Percentiles rank a stretch among this genome's conserved stretches.
These are phyloP conservation scores for Grosmannia clavigera DNA, from an alignment of 2,329 filamentous ascomycete genomes.

Conservation along the genomic window DNA sequence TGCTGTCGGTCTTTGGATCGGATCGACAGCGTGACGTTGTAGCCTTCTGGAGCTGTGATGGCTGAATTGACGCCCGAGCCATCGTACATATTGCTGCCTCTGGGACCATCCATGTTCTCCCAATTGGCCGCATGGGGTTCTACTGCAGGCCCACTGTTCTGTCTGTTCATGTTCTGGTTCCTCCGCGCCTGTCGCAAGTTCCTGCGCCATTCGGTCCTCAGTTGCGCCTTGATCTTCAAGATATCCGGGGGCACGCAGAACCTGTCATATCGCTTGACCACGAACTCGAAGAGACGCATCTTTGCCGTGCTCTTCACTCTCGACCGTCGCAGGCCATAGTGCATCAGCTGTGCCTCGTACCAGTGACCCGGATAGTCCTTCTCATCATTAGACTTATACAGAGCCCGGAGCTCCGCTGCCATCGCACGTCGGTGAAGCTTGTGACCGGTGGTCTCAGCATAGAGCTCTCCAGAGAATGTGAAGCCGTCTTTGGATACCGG, in stretches of 20 bases:
- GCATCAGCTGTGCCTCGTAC: constrained; percentile 50
- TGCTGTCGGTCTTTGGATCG: neutral
- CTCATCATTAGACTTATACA: constrained; percentile 27
- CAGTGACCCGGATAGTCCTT: constrained; percentile 44
- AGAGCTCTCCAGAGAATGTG: constrained; percentile 29
- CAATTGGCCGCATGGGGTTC: neutral
- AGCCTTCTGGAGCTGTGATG: neutral
- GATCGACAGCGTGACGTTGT: neutral
- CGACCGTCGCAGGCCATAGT: constrained; percentile 45
- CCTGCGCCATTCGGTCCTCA: constrained; percentile 41
- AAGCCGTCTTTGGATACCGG: constrained; percentile 25
- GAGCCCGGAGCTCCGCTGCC: constrained; percentile 27
- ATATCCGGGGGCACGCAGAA: constrained; percentile 38
- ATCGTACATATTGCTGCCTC: neutral
- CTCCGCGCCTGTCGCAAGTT: neutral
- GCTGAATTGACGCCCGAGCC: neutral
- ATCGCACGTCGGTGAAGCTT: constrained; percentile 34
- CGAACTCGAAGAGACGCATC: constrained; percentile 42
- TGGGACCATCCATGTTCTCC: neutral
- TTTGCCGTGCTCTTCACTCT: constrained; percentile 47
- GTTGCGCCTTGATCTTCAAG: constrained; percentile 33
- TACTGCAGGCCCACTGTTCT: neutral
- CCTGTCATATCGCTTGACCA: constrained; percentile 26
- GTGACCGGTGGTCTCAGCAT: constrained; percentile 27
- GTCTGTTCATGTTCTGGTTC: neutral